A percentile compares a stretch with the other conserved stretches of the same genome.
Conservation (phyloP, 2,329 filamentous ascomycete genomes). For the Gyromitra esculenta region DNA sequence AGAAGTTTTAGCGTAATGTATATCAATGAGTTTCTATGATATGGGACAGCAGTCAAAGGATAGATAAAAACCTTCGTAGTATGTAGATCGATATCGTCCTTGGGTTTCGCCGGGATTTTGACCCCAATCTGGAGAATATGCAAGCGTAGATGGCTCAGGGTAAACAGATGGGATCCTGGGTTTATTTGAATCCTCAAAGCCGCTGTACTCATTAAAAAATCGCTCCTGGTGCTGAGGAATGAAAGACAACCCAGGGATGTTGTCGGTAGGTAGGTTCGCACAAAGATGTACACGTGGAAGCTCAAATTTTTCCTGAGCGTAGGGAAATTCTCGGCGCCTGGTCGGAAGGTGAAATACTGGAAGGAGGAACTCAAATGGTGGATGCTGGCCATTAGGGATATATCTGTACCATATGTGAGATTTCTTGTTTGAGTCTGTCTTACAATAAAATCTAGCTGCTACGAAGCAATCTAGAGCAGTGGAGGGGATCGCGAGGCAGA, state of each 20-base stretch:
- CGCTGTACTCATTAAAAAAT: neutral
- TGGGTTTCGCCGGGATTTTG: neutral
- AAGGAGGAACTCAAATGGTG: neutral
- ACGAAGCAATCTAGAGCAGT: neutral
- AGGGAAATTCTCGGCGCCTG: neutral
- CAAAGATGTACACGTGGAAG: neutral
- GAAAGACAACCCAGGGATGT: neutral
- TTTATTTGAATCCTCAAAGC: neutral
- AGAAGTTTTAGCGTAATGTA: neutral
- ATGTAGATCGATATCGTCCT: neutral
- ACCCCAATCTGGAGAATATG: neutral
- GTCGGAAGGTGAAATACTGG: neutral
- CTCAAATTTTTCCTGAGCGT: neutral
- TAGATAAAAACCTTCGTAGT: neutral
- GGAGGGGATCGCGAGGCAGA: too few species aligned
- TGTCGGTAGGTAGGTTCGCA: neutral
- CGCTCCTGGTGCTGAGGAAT: neutral
- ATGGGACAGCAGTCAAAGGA: neutral
- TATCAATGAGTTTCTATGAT: neutral
- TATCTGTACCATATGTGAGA: neutral
- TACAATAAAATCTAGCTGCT: neutral
- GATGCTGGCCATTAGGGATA: neutral
- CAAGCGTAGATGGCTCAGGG: neutral
- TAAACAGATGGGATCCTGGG: neutral
- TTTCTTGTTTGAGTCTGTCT: neutral